phyloP scores from a whole-genome alignment of 2,329 filamentous ascomycete genomes.

The Leptographium radiaticola region DNA sequence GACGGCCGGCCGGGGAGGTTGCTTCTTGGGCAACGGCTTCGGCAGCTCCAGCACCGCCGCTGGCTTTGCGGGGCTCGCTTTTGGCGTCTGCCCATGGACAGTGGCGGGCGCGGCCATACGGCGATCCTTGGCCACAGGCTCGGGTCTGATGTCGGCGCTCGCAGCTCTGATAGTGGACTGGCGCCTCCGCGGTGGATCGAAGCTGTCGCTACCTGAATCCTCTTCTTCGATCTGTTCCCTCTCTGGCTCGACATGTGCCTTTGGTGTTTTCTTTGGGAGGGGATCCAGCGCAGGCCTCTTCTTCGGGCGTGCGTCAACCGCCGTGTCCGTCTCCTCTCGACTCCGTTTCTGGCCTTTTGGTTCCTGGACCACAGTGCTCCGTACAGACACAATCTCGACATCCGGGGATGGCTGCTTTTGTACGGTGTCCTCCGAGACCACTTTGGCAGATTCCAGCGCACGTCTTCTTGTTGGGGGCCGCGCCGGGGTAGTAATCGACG shows the following conservation, averaged over 20 bases:
- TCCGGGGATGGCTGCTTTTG: neutral
- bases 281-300: neutral
- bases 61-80: neutral
- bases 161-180: neutral
- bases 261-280: neutral
- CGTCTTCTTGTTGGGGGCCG: neutral
- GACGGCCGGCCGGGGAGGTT: neutral
- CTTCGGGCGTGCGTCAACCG: neutral
- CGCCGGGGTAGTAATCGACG: neutral
- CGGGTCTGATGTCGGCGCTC: neutral
- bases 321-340: neutral
- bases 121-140: neutral
- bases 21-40: neutral
- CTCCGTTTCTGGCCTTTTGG: neutral
- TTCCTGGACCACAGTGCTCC: neutral
- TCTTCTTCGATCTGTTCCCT: neutral
- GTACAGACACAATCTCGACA: neutral
- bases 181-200: neutral
- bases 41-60: neutral
- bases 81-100: neutral
- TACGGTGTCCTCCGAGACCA: neutral
- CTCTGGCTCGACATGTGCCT: no score
- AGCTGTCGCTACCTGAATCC: slow-evolving; percentile 1
- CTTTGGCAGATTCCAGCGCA: neutral
- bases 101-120: slow-evolving; percentile 1